Base-by-base conservation (phyloP, 352 stramenopile genomes). In the Phytophthora parvispora region DNA sequence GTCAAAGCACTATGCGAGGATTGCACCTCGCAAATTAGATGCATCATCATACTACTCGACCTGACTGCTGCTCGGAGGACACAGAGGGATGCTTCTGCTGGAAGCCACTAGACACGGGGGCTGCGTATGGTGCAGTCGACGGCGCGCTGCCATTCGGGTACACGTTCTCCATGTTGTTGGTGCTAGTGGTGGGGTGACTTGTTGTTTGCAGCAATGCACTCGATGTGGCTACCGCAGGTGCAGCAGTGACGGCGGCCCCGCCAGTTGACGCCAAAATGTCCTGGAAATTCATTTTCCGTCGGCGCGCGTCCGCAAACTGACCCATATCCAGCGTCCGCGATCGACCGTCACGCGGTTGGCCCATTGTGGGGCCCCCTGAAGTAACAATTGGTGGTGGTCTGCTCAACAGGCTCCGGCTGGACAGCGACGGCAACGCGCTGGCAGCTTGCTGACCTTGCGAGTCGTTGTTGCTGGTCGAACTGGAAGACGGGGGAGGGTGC, bases 231-330 rank as follows among this genome's bases (percentile, higher is more conserved):
- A 42, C 58, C 43, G 58, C 53, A 61, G 58, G 54, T 15, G 27
- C 56, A 12, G 53, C 57, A 58, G 42, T 59, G 57, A 40, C 52
- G 16, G 43, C 55, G 4, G 56, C 47, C n/a, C 51, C 67, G 6
- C 68, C 63, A 22, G 77, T 80, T 25, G 86, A 94, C 54, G 86
- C 87, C 52, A 97, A 61, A 62, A 97, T 93, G 61, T 97, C 89
- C 60, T 95, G 87, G 32, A 97, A 97, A 50, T 91, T 97, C 89
- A 97, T 97, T 51, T 93, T 93, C 60, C 86, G 78, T 20, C 89
- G 83, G 13, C 89, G 77, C 27, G 87, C 86, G 31, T 95, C 86
- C 0, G 87, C 71, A 53, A 97, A 97, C 50, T 86, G 80, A 12
- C 87, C 88, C 84, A 97, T 94, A 55, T 97, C 89, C 22, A 97